Base-by-base conservation (phyloP, 2,329 filamentous ascomycete species). In the Chaetomiaceae sp. region DNA sequence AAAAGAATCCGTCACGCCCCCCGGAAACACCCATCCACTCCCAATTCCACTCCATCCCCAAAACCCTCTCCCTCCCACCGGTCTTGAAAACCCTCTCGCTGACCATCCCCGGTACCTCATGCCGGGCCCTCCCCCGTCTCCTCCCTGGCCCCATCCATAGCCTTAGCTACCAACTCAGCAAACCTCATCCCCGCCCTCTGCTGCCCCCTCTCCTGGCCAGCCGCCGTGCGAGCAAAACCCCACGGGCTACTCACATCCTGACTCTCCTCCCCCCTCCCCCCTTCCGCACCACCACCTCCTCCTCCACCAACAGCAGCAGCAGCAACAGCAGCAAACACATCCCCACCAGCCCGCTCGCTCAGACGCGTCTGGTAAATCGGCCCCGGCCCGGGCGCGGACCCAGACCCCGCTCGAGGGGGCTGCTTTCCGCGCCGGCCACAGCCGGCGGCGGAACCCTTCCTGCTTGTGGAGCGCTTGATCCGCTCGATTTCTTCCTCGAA, bases 401-500 rank as follows among this genome's bases (percentile, higher is more conserved):
- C n/a, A n/a, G n/a, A n/a, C n/a, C n/a, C n/a, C n/a, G n/a, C n/a
- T n/a, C n/a, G n/a, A n/a, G n/a, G n/a, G n/a, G n/a, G n/a, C n/a
- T 1, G 17, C 48, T 35, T 8, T 14, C 17, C 25, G n/a, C n/a
- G n/a, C n/a, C n/a, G n/a, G n/a, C n/a, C 71, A 47, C 46, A 35
- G 13, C 35, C 46, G 10, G 37, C 37, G 12, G 39, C 48, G 13
- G 40, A 14, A n/a, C 23, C 43, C 16, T 40, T 42, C 12, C 50
- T 8, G 10, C 45, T 50, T 10, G 39, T 31, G 10, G 30, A 35
- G 62, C 59, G 39, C 51, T 68, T 71, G 61, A 96, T 92, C 14
- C 85, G 79, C 52, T 86, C 79, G 23, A 93, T 80, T 69, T 96
- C 89, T 54, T 87, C 81, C 62, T 88, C 82, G 65, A 95, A 96